A percentile compares a stretch with the other conserved stretches of the same genome.
phyloP scores from a whole-genome alignment of 2,329 filamentous ascomycete species.

The Botryotinia convoluta region DNA sequence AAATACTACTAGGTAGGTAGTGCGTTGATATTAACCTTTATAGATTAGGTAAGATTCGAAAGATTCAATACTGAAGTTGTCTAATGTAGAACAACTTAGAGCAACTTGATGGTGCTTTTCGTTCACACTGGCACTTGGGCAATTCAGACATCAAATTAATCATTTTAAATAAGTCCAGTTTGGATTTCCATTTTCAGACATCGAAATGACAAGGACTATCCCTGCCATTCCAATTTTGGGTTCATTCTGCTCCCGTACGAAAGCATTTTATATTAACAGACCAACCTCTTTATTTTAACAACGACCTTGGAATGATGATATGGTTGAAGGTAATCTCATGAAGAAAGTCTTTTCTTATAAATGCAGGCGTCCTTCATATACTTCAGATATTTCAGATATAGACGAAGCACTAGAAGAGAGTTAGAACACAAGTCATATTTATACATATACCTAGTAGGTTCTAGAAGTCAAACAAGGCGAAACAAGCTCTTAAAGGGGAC shows the following conservation, averaged over 20 bases:
- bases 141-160: background rate
- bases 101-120: background rate
- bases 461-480: background rate
- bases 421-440: background rate
- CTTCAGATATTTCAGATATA: background rate
- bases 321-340: background rate
- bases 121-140: background rate
- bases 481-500: background rate
- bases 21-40: background rate
- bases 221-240: background rate
- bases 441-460: background rate
- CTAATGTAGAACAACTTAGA: background rate
- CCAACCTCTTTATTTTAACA: conserved; percentile 19
- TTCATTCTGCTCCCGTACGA: conserved; percentile 1
- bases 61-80: background rate
- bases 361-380: background rate
- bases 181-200: background rate
- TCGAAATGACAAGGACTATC: background rate
- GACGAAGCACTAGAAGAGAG: background rate
- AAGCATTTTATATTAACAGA: conserved; percentile 16
- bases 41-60: background rate
- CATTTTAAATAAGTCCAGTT: background rate
- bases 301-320: background rate
- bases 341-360: background rate
- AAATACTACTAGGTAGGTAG: background rate